Conservation (phyloP, 352 stramenopile species). For the Pythium guiyangense region DNA sequence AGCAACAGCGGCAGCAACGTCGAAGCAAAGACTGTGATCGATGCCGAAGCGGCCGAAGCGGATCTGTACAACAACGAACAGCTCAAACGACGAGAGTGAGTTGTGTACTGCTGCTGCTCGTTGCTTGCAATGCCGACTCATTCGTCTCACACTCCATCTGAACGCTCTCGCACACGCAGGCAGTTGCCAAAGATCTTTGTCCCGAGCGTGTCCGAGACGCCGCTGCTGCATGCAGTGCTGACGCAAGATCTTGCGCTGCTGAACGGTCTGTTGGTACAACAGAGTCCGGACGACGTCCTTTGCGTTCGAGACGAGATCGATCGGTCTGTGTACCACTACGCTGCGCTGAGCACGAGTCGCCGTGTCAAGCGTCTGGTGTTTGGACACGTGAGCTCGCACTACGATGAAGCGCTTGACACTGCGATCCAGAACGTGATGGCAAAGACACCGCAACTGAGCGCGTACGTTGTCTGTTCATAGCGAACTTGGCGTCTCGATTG, state of each 20-base stretch:
- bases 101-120: too few relatives aligned
- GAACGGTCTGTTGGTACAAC: constrained; percentile 14
- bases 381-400: constrained; percentile 23
- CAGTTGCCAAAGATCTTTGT: constrained; percentile 27
- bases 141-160: not conserved
- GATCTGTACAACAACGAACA: constrained; percentile 8
- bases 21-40: not conserved
- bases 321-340: constrained; percentile 49
- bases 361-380: constrained; percentile 22
- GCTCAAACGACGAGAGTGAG: not conserved
- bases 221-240: constrained; percentile 37
- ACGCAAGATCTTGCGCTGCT: constrained; percentile 21
- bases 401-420: constrained; percentile 17
- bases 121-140: not conserved
- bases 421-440: constrained; percentile 26
- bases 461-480: constrained; percentile 10
- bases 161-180: not conserved
- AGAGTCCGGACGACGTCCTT: constrained; percentile 26
- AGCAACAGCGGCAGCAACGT: not conserved
- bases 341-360: constrained; percentile 21
- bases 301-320: constrained; percentile 21
- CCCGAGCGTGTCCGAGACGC: constrained; percentile 27
- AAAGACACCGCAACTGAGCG: constrained; percentile 24
- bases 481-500: not conserved
- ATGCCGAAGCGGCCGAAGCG: not conserved